Percentiles rank a stretch among this genome's conserved stretches.
phyloP scores from a whole-genome alignment of 2,329 filamentous ascomycete genomes.

The Stachybotrys elegans region DNA sequence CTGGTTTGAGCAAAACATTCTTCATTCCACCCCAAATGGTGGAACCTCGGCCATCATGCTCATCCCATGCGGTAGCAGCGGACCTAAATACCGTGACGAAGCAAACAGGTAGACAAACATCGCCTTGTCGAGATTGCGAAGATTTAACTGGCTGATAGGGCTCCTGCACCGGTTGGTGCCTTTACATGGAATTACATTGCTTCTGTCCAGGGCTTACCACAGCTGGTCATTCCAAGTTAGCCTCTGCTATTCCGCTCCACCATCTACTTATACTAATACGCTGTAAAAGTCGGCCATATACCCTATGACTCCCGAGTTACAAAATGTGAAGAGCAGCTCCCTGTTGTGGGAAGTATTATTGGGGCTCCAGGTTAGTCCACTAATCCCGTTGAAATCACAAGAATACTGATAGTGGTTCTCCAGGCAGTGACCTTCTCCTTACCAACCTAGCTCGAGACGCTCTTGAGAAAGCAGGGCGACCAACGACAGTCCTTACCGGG shows the following conservation, averaged over 20 bases:
- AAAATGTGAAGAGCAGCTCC: constrained; percentile 4
- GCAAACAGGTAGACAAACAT: neutral
- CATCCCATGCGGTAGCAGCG: neutral
- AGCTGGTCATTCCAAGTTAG: neutral
- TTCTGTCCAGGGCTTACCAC: neutral
- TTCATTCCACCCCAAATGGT: neutral
- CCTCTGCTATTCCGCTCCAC: neutral
- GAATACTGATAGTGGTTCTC: neutral
- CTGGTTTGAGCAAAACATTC: neutral
- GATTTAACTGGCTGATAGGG: neutral
- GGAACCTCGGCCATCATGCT: neutral
- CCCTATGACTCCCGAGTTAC: constrained; percentile 6
- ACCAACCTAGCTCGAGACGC: constrained; percentile 7
- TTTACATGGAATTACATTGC: neutral
- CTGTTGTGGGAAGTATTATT: constrained; percentile 7
- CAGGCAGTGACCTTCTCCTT: constrained; percentile 7
- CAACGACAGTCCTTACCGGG: constrained; percentile 5
- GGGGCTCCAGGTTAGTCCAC: constrained; percentile 1
- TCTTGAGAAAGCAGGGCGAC: constrained; percentile 6
- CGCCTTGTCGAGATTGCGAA: neutral
- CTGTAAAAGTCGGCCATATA: constrained; percentile 5
- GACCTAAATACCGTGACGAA: neutral
- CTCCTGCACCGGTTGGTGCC: neutral
- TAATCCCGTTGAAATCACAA: neutral
- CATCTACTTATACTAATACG: neutral